A percentile compares a stretch with the other conserved stretches of the same genome.
Evolutionary conservation across 164 flowering plant genomes (phyloP).

Genomic region (Chimonanthus salicifolius): DNA sequence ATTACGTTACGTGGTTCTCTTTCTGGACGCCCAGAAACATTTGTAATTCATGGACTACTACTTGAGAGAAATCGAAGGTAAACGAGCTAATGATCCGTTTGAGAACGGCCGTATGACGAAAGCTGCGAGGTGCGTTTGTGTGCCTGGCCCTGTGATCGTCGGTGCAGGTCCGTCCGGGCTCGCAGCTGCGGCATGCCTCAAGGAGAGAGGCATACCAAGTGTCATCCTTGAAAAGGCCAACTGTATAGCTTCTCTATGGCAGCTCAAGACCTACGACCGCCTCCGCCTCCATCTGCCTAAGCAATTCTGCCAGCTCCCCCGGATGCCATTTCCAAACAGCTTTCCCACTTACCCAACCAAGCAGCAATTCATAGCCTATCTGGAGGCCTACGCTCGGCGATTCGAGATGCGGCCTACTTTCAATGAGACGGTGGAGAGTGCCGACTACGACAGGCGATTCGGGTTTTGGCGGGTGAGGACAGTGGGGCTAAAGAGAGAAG

Average conservation of each 20-base stretch:
- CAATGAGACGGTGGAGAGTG: slow-evolving; percentile 43
- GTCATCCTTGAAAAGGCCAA: slow-evolving; percentile 54
- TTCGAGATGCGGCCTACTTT: slow-evolving; percentile 47
- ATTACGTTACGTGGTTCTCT: no score
- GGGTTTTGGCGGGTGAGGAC: slow-evolving; percentile 58
- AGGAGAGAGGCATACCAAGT: slow-evolving; percentile 38
- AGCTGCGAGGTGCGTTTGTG: slow-evolving; percentile 19
- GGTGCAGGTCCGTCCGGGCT: slow-evolving; percentile 91
- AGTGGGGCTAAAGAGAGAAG: slow-evolving; percentile 18
- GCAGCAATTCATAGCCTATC: slow-evolving; percentile 59
- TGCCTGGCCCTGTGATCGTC: slow-evolving; percentile 56
- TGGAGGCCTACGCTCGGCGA: slow-evolving; percentile 38
- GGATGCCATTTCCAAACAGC: slow-evolving; percentile 54
- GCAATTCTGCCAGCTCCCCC: slow-evolving; percentile 68
- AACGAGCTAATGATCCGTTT: slow-evolving; percentile 34
- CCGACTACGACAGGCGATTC: slow-evolving; percentile 37
- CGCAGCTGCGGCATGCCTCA: slow-evolving; percentile 69
- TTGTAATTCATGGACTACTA: slow-evolving; percentile 31
- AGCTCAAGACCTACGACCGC: slow-evolving; percentile 62
- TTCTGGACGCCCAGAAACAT: no score
- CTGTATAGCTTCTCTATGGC: slow-evolving; percentile 81
- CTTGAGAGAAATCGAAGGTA: slow-evolving; percentile 45
- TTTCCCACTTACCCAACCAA: slow-evolving; percentile 71
- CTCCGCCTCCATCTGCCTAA: slow-evolving; percentile 77
- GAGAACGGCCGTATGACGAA: slow-evolving; percentile 1